Percentiles rank a stretch among this genome's conserved stretches.
These are phyloP conservation scores for Nemania abortiva DNA, from an alignment of 2,329 filamentous ascomycete species.

Conservation along the genomic window DNA sequence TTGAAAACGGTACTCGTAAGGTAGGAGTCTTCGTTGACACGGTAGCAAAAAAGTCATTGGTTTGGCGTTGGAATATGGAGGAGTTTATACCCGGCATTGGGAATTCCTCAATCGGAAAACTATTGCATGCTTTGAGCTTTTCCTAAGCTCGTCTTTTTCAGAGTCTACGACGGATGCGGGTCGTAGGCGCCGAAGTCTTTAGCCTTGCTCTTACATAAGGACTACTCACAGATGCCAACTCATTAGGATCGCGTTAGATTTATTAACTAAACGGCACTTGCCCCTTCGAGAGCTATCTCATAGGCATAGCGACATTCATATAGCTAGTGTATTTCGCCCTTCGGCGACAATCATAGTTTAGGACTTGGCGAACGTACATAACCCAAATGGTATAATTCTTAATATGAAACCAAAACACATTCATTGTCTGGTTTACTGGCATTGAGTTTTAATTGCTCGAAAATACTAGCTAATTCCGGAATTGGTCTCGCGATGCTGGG, in stretches of 20 bases:
- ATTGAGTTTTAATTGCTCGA: too few relatives aligned
- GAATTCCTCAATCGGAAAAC: background rate
- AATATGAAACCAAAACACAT: too few relatives aligned
- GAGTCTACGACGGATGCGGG: background rate
- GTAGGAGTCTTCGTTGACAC: background rate
- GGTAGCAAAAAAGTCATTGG: background rate
- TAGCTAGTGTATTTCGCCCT: background rate
- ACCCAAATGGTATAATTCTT: too few relatives aligned
- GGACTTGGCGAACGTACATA: too few relatives aligned
- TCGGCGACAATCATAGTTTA: too few relatives aligned
- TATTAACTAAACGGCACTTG: background rate
- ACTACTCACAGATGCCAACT: background rate
- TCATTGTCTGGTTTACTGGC: too few relatives aligned
- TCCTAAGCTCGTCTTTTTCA: background rate
- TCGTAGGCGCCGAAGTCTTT: too few relatives aligned
- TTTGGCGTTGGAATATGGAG: constrained; percentile 9
- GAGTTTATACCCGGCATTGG: constrained; percentile 7
- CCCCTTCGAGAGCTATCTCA: background rate
- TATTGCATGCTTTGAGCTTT: background rate
- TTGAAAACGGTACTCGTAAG: constrained; percentile 31
- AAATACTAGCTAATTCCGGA: too few relatives aligned
- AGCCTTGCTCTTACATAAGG: too few relatives aligned
- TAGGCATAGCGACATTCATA: background rate
- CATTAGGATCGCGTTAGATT: background rate
- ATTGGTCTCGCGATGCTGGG: too few relatives aligned